Conservation (phyloP, 2,329 filamentous ascomycete species). For the Ascosphaera apis region DNA sequence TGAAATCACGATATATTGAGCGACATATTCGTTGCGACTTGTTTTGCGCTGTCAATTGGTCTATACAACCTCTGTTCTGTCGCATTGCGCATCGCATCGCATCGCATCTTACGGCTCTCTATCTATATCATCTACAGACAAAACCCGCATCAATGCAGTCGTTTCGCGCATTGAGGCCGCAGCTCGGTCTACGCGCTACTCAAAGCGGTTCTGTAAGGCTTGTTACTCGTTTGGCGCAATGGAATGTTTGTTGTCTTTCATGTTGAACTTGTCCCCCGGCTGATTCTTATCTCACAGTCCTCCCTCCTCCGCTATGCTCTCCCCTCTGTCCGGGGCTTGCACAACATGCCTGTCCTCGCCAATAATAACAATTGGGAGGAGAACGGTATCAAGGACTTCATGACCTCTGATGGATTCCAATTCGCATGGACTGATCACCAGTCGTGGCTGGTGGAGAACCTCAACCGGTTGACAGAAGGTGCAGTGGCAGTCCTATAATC, state of each 20-base stretch:
- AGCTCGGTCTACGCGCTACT: slow-evolving; percentile 19
- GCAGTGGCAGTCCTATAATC: slow-evolving; percentile 7
- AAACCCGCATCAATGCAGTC: slow-evolving; percentile 73
- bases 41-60: no score
- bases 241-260: slow-evolving; percentile 12
- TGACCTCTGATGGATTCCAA: slow-evolving; percentile 45
- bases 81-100: no score
- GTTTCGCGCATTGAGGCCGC: slow-evolving; percentile 18
- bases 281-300: slow-evolving; percentile 9
- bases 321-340: slow-evolving; percentile 16
- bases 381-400: slow-evolving; percentile 43
- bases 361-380: slow-evolving; percentile 22
- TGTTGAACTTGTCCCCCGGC: slow-evolving; percentile 4
- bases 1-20: no score
- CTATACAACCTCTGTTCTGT: no score
- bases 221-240: no score
- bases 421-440: slow-evolving; percentile 73
- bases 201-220: slow-evolving; percentile 5
- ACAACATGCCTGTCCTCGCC: slow-evolving; percentile 26
- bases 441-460: slow-evolving; percentile 43
- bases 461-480: slow-evolving; percentile 57
- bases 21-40: no score
- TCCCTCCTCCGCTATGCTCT: slow-evolving; percentile 13
- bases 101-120: no score
- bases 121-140: no score